phyloP scores from a whole-genome alignment of 1,284 basidiomycete genomes.

The Microbotryum saponariae region DNA sequence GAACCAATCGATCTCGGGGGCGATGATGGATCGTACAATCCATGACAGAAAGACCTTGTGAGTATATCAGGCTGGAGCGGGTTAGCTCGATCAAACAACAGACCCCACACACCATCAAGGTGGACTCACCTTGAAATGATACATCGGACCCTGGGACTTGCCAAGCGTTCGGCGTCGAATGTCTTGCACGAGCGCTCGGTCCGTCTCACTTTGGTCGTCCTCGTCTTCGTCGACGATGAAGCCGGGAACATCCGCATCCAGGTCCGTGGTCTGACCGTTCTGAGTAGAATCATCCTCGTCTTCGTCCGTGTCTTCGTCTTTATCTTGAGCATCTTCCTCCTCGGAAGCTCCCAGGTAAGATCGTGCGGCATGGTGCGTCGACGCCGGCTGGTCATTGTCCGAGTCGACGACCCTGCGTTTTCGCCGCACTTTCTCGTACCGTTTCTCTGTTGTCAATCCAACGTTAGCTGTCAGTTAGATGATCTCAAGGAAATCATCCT shows the following conservation, averaged over 20 bases:
- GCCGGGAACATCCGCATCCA: constrained; percentile 5
- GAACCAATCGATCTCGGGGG: constrained; percentile 24
- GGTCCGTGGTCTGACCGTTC: background rate
- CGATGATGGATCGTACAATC: constrained; percentile 15
- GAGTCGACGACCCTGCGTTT: background rate
- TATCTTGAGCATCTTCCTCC: constrained; percentile 4
- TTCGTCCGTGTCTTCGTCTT: background rate
- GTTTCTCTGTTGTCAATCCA: background rate
- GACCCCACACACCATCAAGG: background rate
- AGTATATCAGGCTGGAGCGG: background rate
- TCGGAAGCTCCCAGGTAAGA: background rate
- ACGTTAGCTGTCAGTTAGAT: background rate
- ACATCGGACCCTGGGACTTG: constrained; percentile 8
- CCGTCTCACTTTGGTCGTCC: background rate
- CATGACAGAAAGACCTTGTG: background rate
- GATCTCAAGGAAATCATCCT: background rate
- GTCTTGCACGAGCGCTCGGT: background rate
- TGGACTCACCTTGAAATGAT: constrained; percentile 7
- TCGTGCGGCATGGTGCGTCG: background rate
- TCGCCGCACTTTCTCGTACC: background rate
- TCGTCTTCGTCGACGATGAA: constrained; percentile 1
- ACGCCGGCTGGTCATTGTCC: background rate
- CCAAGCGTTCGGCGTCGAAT: constrained; percentile 4
- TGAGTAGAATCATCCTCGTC: background rate
- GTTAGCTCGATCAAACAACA: background rate